Evolutionary conservation across 2,329 filamentous ascomycete species (phyloP).

Genomic region (Aspergillus quadrilineatus): DNA sequence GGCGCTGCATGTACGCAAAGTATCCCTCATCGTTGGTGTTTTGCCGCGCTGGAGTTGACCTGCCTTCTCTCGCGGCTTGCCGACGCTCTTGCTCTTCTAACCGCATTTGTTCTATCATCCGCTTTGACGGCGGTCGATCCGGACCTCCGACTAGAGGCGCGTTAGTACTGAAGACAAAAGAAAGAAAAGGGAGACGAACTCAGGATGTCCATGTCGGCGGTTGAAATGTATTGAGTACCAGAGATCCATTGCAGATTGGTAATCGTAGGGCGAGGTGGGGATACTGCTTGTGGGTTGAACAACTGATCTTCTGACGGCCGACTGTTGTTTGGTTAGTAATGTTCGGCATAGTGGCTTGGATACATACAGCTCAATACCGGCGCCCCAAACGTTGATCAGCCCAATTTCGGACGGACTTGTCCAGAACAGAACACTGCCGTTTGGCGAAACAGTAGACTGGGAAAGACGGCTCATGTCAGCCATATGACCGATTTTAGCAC

Average conservation of each 20-base stretch:
- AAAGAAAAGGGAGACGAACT: constrained; percentile 45
- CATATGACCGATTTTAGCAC: constrained; percentile 61
- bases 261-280: constrained; percentile 84
- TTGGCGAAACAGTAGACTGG: constrained; percentile 68
- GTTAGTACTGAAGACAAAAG: not conserved
- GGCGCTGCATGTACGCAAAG: constrained; percentile 77
- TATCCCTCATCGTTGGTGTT: constrained; percentile 61
- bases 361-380: constrained; percentile 62
- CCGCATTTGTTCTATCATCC: constrained; percentile 77
- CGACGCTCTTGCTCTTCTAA: constrained; percentile 65
- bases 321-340: constrained; percentile 29
- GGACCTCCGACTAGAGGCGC: constrained; percentile 68
- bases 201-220: constrained; percentile 81
- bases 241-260: constrained; percentile 96
- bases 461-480: constrained; percentile 72
- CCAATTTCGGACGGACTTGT: constrained; percentile 82
- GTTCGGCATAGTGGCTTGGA: not conserved
- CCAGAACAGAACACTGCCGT: constrained; percentile 85
- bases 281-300: constrained; percentile 70
- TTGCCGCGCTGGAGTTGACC: constrained; percentile 28
- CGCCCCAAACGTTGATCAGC: constrained; percentile 81
- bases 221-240: constrained; percentile 86
- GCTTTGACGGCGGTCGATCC: constrained; percentile 81
- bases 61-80: constrained; percentile 38
- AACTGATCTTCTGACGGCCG: constrained; percentile 66